phyloP scores from a whole-genome alignment of 352 stramenopile species.

The Thalassiosira livingstoniorum region DNA sequence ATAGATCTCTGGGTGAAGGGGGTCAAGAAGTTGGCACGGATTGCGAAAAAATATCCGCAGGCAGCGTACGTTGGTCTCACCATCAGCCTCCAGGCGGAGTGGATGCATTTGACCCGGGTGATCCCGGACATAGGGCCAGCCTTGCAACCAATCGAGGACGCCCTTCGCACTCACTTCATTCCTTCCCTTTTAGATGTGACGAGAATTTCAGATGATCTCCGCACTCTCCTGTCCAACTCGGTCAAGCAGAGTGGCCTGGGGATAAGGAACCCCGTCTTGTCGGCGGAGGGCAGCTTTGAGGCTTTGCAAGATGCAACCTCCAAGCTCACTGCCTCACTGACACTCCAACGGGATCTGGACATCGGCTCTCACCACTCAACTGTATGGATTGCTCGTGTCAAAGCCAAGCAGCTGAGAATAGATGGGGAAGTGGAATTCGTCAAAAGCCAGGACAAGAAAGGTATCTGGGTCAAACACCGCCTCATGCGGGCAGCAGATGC shows the following conservation, averaged over 20 bases:
- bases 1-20: constrained; percentile 20
- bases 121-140: constrained; percentile 18
- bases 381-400: not conserved
- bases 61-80: constrained; percentile 52
- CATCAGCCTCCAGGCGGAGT: constrained; percentile 52
- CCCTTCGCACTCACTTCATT: constrained; percentile 32
- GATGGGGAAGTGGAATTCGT: not conserved
- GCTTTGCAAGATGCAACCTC: constrained; percentile 3
- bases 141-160: constrained; percentile 40
- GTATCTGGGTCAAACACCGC: no score
- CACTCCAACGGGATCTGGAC: not conserved
- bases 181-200: constrained; percentile 20
- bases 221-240: constrained; percentile 11
- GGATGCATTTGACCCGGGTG: constrained; percentile 45
- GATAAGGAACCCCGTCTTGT: constrained; percentile 36
- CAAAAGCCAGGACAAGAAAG: no score
- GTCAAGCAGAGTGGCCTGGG: constrained; percentile 32
- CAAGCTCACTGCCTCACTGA: constrained; percentile 6
- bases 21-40: constrained; percentile 1
- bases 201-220: constrained; percentile 13
- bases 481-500: not conserved
- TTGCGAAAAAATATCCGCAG: constrained; percentile 41
- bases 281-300: not conserved
- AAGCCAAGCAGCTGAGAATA: constrained; percentile 1
- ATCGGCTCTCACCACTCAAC: not conserved